Evolutionary conservation across 1,139 yeast species (phyloP).

Genomic region (Groenewaldozyma sp.): DNA sequence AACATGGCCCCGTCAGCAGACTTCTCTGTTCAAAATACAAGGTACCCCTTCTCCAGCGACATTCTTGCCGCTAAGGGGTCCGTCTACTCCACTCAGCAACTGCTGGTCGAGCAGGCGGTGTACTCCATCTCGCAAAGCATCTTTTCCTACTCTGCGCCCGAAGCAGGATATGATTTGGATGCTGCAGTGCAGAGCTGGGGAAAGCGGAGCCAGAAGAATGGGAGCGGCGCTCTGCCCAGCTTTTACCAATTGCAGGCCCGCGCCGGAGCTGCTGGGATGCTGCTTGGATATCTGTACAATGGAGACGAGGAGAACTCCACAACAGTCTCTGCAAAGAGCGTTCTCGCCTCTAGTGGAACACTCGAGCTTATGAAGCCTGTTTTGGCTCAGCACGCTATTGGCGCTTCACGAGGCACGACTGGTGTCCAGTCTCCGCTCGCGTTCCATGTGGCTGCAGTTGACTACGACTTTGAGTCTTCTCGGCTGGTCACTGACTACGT

Average conservation of each 20-base stretch:
- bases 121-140: slow-evolving; percentile 55
- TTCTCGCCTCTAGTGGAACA: slow-evolving; percentile 61
- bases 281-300: slow-evolving; percentile 59
- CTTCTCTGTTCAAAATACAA: too few species aligned
- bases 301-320: slow-evolving; percentile 11
- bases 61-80: slow-evolving; percentile 15
- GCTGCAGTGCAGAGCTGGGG: slow-evolving; percentile 54
- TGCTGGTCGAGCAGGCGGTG: slow-evolving; percentile 55
- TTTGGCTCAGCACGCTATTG: slow-evolving; percentile 33
- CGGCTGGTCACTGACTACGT: slow-evolving; percentile 58
- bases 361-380: slow-evolving; percentile 58
- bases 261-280: slow-evolving; percentile 73
- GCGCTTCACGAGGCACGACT: slow-evolving; percentile 15
- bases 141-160: slow-evolving; percentile 61
- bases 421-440: slow-evolving; percentile 34
- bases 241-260: slow-evolving; percentile 61
- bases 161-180: slow-evolving; percentile 46
- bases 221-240: slow-evolving; percentile 48
- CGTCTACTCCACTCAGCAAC: slow-evolving; percentile 41
- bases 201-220: slow-evolving; percentile 39
- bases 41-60: slow-evolving; percentile 15
- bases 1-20: slow-evolving; percentile 7
- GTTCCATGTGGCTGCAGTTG: slow-evolving; percentile 58
- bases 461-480: slow-evolving; percentile 46
- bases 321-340: slow-evolving; percentile 29